Evolutionary conservation across 1,284 basidiomycete species (phyloP), one percentile per base, ranked within the genome.

Genomic region (Cryptococcus sp.): DNA sequence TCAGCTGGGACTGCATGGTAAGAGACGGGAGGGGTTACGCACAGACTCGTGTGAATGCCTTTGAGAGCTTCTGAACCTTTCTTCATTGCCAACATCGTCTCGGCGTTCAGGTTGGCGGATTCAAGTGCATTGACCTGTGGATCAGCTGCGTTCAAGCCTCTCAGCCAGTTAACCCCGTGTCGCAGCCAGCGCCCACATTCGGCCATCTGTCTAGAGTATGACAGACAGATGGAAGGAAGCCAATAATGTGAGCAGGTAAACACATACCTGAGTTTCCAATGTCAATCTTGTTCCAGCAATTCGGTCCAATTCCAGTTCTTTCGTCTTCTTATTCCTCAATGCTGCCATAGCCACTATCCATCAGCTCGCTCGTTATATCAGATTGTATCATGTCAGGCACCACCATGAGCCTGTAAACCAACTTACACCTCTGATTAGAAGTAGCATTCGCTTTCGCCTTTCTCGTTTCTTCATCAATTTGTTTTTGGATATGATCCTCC

Each of bases 51-150:
- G 69, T 99, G 96, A 54, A 99, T 98, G 45, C 83, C 82, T 77
- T 88, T 88, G 72, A 99, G 82, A 16, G 89, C 96, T 59, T 88
- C 85, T 0, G 92, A 84, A 40, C 91, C 96, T 76, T 90, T 88
- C 85, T 92, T 93, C 91, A 99, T 98, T 24, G 91, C 93, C 24
- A 83, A 79, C 89, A 99, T 93, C 25, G 92, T 98, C 81, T 98
- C 93, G 68, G 91, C 87, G 76, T 99, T 98, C 77, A 98, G 83
- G 79, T 98, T 98, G 46, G 96, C 96, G 19, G 88, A 91, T 76
- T 98, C 96, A 53, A 98, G 84, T 28, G 94, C 94, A 76, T 96
- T 94, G 58, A 98, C 80, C 78, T 80, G 57, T 28, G 4, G 28
- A 11, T 28, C 11, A 28, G 28, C 28, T 4, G 14, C 28, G 16